Conservation (phyloP, 177 flowering plant genomes). For the Vitis hybrid region DNA sequence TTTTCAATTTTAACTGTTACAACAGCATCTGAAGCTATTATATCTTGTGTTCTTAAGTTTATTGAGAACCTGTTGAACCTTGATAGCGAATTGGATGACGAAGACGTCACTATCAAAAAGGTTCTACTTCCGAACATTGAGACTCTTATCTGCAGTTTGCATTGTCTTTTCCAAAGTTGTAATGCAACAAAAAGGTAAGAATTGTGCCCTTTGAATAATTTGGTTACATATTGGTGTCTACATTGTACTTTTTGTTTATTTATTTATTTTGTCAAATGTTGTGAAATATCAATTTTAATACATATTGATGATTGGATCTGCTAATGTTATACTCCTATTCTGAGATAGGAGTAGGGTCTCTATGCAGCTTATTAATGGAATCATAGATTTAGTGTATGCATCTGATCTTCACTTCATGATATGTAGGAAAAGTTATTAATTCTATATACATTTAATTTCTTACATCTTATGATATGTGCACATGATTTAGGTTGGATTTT, state of each 20-base stretch:
- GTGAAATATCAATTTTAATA: background rate
- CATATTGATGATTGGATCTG: background rate
- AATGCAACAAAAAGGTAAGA: conserved; percentile 57
- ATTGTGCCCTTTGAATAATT: background rate
- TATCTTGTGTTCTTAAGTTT: conserved; percentile 66
- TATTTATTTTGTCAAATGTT: no score
- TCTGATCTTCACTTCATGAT: no score
- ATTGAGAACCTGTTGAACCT: conserved; percentile 71
- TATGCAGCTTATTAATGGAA: background rate
- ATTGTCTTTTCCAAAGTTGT: conserved; percentile 42
- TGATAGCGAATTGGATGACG: conserved; percentile 45
- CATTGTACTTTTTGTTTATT: background rate
- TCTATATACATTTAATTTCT: no score
- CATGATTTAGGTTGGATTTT: no score
- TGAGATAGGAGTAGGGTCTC: background rate
- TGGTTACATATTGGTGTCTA: background rate
- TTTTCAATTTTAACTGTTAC: conserved; percentile 70
- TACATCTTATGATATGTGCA: no score
- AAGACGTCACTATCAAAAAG: conserved; percentile 33
- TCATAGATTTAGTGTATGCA: background rate
- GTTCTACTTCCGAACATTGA: conserved; percentile 55
- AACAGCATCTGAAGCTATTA: conserved; percentile 63
- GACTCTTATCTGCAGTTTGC: conserved; percentile 62
- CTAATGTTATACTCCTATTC: background rate
- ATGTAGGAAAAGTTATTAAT: no score